These are phyloP conservation scores for Lactifluus volemus DNA, from an alignment of 768 basidiomycete species.

Conservation along the genomic window DNA sequence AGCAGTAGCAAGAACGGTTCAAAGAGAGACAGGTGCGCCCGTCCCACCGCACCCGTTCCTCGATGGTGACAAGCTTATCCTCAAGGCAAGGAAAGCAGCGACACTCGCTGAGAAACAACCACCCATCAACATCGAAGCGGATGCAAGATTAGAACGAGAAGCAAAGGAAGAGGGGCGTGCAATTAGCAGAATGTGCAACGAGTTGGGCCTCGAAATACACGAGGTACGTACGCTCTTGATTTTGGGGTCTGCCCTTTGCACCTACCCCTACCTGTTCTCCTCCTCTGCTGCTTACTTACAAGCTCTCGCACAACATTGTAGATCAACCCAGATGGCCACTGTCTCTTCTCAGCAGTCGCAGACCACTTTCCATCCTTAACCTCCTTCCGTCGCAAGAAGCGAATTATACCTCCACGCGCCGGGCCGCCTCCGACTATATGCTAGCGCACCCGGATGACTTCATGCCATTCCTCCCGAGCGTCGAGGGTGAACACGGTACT, in stretches of 20 bases:
- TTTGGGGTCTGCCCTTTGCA: too few relatives aligned
- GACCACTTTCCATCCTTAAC: conserved; percentile 73
- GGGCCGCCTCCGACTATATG: conserved; percentile 74
- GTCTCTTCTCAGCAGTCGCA: conserved; percentile 88
- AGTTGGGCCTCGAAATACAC: conserved; percentile 53
- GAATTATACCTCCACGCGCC: conserved; percentile 52
- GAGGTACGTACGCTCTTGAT: conserved; percentile 36
- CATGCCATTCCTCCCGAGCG: conserved; percentile 81
- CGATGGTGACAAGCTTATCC: conserved; percentile 12
- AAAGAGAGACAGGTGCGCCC: conserved; percentile 58
- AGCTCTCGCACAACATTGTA: conserved; percentile 25
- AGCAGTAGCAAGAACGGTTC: conserved; percentile 58
- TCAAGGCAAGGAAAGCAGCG: conserved; percentile 65
- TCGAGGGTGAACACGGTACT: conserved; percentile 57
- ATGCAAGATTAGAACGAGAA: conserved; percentile 53
- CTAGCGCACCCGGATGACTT: conserved; percentile 80
- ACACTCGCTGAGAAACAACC: conserved; percentile 45
- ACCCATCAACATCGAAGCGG: conserved; percentile 46
- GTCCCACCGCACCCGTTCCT: background rate
- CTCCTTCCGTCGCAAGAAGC: conserved; percentile 51
- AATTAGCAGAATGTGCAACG: conserved; percentile 56
- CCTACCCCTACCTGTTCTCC: too few relatives aligned
- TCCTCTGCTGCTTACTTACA: background rate
- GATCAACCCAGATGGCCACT: conserved; percentile 95
- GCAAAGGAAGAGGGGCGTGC: conserved; percentile 57